Conservation (phyloP, 176 grass and related monocot species). For the Tillandsia leiboldiana region DNA sequence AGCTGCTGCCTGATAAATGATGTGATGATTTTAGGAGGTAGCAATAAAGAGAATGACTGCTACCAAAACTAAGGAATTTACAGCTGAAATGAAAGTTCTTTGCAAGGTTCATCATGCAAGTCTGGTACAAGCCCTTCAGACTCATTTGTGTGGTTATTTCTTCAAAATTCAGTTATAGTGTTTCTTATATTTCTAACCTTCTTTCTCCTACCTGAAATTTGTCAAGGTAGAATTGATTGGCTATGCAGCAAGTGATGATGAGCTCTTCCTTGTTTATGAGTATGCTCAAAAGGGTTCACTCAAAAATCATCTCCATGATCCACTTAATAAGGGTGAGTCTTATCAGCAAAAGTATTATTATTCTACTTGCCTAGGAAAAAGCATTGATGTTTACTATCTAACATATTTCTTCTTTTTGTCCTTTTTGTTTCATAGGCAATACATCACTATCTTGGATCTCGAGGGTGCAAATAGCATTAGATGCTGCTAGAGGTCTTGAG, state of each 20-base stretch:
- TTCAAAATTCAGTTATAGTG: slow-evolving; percentile 21
- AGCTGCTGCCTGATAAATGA: slow-evolving; percentile 7
- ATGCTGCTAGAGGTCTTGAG: slow-evolving; percentile 93
- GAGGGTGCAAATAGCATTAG: slow-evolving; percentile 90
- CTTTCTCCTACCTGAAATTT: slow-evolving; percentile 38
- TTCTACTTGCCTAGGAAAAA: no score
- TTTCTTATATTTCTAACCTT: slow-evolving; percentile 8
- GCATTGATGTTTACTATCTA: neutral
- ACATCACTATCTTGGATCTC: slow-evolving; percentile 92
- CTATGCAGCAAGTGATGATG: slow-evolving; percentile 86
- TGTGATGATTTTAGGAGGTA: slow-evolving; percentile 50
- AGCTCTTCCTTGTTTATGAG: slow-evolving; percentile 90
- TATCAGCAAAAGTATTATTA: neutral
- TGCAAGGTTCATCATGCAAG: slow-evolving; percentile 99
- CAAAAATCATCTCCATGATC: slow-evolving; percentile 85
- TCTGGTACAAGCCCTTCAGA: slow-evolving; percentile 54
- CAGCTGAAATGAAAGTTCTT: slow-evolving; percentile 93
- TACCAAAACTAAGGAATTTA: slow-evolving; percentile 98
- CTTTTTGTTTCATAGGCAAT: slow-evolving; percentile 38
- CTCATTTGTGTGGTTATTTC: slow-evolving; percentile 11
- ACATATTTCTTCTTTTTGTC: neutral
- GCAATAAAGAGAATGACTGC: slow-evolving; percentile 98
- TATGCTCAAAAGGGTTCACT: slow-evolving; percentile 94
- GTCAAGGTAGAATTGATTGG: slow-evolving; percentile 99
- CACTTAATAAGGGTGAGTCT: slow-evolving; percentile 68